A percentile compares a stretch with the other conserved stretches of the same genome.
phyloP scores from a whole-genome alignment of 2,329 filamentous ascomycete species.

The Daldinia eschscholtzii region DNA sequence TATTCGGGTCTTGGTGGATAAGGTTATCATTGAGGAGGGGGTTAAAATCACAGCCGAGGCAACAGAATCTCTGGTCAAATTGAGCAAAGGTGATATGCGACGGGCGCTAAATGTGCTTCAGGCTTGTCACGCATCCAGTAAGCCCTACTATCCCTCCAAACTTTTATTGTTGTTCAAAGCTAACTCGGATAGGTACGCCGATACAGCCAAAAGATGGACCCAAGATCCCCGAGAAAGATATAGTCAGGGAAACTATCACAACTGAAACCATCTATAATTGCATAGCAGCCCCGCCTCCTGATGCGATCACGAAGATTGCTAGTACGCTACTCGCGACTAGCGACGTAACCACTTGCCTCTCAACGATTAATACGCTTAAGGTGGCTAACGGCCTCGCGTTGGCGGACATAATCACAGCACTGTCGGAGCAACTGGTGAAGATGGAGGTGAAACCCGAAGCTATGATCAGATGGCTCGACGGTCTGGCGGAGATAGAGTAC shows the following conservation, averaged over 20 bases:
- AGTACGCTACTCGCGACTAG: conserved; percentile 84
- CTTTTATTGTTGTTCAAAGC: conserved; percentile 9
- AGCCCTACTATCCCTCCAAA: conserved; percentile 47
- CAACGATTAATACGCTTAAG: conserved; percentile 90
- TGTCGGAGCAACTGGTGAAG: conserved; percentile 84
- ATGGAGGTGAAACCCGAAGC: conserved; percentile 88
- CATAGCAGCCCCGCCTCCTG: conserved; percentile 93
- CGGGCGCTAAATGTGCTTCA: conserved; percentile 94
- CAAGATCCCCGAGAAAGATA: conserved; percentile 71
- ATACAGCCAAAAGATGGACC: conserved; percentile 71
- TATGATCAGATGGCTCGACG: conserved; percentile 91
- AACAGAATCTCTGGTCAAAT: conserved; percentile 81
- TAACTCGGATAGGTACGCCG: conserved; percentile 69
- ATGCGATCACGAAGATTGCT: conserved; percentile 86
- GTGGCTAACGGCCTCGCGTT: conserved; percentile 85
- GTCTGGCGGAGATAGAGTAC: conserved; percentile 93
- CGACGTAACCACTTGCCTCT: conserved; percentile 90
- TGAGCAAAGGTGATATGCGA: conserved; percentile 97
- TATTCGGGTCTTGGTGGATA: conserved; percentile 86
- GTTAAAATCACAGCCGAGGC: conserved; percentile 87
- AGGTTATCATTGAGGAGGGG: conserved; percentile 87
- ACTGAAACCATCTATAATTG: conserved; percentile 97
- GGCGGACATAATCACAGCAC: conserved; percentile 90
- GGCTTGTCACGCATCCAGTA: conserved; percentile 94
- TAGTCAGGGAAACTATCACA: conserved; percentile 82